Evolutionary conservation across 768 basidiomycete species (phyloP).

Genomic region (Pulveroboletus sp.): DNA sequence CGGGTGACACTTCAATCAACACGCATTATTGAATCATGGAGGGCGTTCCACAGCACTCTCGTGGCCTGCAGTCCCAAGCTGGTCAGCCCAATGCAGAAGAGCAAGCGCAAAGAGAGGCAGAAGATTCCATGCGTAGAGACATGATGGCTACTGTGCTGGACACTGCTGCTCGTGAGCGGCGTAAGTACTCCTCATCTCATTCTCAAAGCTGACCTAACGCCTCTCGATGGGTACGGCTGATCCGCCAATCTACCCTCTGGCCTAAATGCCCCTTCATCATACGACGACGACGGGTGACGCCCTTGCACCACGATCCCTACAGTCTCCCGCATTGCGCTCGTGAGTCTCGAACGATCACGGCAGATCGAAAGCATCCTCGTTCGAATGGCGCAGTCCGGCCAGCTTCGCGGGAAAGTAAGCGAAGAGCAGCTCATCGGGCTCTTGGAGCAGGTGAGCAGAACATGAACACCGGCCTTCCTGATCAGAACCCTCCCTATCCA

Average conservation of each 20-base stretch:
- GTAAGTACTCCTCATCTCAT: constrained; percentile 37
- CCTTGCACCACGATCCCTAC: neutral
- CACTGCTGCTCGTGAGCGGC: constrained; percentile 71
- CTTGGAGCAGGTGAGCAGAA: constrained; percentile 65
- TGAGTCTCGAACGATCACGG: constrained; percentile 74
- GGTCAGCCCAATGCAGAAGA: constrained; percentile 52
- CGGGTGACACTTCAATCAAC: neutral
- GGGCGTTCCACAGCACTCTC: constrained; percentile 22
- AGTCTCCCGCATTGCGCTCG: constrained; percentile 87
- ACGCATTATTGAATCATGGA: constrained; percentile 18
- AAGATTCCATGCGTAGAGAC: constrained; percentile 74
- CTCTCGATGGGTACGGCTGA: neutral
- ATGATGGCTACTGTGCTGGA: constrained; percentile 77
- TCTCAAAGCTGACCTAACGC: neutral
- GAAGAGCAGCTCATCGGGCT: constrained; percentile 82
- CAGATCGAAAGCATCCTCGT: constrained; percentile 76
- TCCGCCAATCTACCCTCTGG: neutral
- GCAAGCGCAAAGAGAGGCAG: constrained; percentile 52
- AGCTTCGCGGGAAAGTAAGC: constrained; percentile 68
- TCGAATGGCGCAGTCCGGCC: constrained; percentile 81
- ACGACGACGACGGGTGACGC: neutral
- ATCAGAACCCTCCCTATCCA: neutral
- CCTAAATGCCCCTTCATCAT: neutral
- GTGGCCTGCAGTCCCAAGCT: constrained; percentile 25
- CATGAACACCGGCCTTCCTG: neutral